A percentile compares a stretch with the other conserved stretches of the same genome.
These are phyloP conservation scores for Groenewaldozyma salmanticensis DNA, from an alignment of 805 yeast genomes.

Conservation along the genomic window DNA sequence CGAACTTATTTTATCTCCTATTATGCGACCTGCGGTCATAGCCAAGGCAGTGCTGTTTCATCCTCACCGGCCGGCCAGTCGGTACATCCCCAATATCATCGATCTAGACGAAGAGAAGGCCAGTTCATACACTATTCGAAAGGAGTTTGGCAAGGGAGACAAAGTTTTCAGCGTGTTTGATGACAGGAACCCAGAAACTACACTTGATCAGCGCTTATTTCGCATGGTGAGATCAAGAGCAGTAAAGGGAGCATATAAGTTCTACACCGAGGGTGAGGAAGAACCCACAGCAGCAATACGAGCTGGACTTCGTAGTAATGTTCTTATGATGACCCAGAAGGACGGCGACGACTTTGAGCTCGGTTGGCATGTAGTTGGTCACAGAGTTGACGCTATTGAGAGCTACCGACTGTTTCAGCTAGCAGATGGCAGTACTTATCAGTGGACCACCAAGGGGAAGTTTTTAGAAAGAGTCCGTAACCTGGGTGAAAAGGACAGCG, in stretches of 20 bases:
- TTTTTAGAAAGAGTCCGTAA: conserved; percentile 49
- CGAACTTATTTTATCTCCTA: conserved; percentile 47
- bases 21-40: conserved; percentile 49
- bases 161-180: conserved; percentile 46
- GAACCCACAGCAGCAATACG: conserved; percentile 50
- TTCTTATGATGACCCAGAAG: conserved; percentile 40
- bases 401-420: conserved; percentile 51
- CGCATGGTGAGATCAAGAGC: conserved; percentile 56
- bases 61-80: conserved; percentile 46
- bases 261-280: conserved; percentile 44
- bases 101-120: conserved; percentile 32
- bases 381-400: conserved; percentile 52
- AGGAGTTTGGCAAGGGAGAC: conserved; percentile 53
- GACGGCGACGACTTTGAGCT: conserved; percentile 41
- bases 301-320: conserved; percentile 54
- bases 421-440: conserved; percentile 51
- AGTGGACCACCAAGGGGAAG: conserved; percentile 55
- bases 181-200: conserved; percentile 28
- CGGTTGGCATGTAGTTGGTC: conserved; percentile 56
- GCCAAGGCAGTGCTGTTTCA: conserved; percentile 46
- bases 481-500: conserved; percentile 54
- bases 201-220: conserved; percentile 32
- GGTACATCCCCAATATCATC: conserved; percentile 45
- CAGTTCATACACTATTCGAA: conserved; percentile 36
- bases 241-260: conserved; percentile 55